Evolutionary conservation across 805 yeast species (phyloP).

Genomic region (Helenozyma baotianmanensis): DNA sequence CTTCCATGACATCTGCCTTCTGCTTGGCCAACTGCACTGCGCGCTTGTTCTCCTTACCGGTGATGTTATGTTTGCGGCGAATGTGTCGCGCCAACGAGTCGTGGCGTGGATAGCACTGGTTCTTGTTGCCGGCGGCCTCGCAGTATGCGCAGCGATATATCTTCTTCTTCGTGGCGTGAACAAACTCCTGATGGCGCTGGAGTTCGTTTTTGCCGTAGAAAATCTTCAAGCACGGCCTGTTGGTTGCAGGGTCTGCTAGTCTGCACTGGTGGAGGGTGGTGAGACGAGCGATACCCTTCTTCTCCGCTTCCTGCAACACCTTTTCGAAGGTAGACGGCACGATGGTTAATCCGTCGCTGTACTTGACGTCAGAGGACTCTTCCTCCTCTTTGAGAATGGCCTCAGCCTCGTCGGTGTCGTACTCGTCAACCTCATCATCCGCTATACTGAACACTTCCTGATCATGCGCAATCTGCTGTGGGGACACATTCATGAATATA

Average conservation of each 20-base stretch:
- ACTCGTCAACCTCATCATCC: constrained; percentile 7
- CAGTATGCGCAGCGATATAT: constrained; percentile 40
- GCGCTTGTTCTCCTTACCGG: constrained; percentile 40
- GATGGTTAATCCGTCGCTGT: not conserved
- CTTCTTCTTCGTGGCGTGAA: constrained; percentile 41
- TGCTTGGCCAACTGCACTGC: constrained; percentile 43
- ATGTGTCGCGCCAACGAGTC: constrained; percentile 43
- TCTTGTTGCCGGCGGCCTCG: constrained; percentile 27
- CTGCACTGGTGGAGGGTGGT: constrained; percentile 36
- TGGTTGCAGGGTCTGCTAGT: constrained; percentile 29
- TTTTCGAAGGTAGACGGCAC: constrained; percentile 11
- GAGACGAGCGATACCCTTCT: constrained; percentile 4
- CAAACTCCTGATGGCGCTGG: constrained; percentile 42
- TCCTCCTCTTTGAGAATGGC: constrained; percentile 4
- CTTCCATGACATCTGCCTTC: constrained; percentile 36
- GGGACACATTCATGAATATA: constrained; percentile 6
- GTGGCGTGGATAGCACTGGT: constrained; percentile 41
- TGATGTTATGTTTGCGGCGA: constrained; percentile 40
- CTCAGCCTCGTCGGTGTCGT: constrained; percentile 8
- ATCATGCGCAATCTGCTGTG: constrained; percentile 5
- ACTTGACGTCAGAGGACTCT: not conserved
- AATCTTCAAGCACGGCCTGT: constrained; percentile 32
- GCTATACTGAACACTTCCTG: not conserved
- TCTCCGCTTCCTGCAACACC: constrained; percentile 9
- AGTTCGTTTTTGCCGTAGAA: constrained; percentile 43